Conservation (phyloP, 805 yeast genomes). For the Diddensiella transvaalensis region DNA sequence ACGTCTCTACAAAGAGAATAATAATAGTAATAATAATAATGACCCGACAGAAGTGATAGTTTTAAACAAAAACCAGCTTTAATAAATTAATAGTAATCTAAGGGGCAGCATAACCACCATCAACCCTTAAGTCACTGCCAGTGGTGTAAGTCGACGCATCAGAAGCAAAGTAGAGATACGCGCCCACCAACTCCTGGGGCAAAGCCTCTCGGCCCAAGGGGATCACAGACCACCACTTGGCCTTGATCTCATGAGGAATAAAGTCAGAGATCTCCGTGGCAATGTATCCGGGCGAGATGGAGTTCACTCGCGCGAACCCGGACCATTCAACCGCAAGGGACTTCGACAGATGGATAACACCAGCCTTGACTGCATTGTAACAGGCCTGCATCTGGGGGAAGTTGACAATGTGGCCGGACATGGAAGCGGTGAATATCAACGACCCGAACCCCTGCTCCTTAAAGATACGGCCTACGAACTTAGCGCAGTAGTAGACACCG, state of each 20-base stretch:
- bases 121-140: conserved; percentile 72
- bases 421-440: conserved; percentile 79
- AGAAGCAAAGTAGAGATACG: conserved; percentile 73
- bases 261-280: conserved; percentile 61
- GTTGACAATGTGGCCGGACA: conserved; percentile 85
- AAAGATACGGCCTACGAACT: conserved; percentile 68
- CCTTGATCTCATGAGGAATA: conserved; percentile 42
- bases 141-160: conserved; percentile 79
- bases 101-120: conserved; percentile 68
- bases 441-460: conserved; percentile 73
- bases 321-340: conserved; percentile 88
- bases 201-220: conserved; percentile 76
- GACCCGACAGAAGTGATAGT: too few relatives aligned
- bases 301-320: conserved; percentile 80
- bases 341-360: conserved; percentile 66
- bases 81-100: too few relatives aligned
- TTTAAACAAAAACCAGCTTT: too few relatives aligned
- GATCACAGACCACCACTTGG: conserved; percentile 47
- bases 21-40: too few relatives aligned
- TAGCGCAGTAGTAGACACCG: conserved; percentile 78
- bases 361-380: conserved; percentile 86
- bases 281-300: conserved; percentile 84
- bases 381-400: conserved; percentile 84
- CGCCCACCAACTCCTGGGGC: conserved; percentile 74
- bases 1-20: too few relatives aligned